Evolutionary conservation across 2,329 filamentous ascomycete genomes (phyloP), one percentile per base, ranked within the genome.

Genomic region (Acrocalymma vagum): DNA sequence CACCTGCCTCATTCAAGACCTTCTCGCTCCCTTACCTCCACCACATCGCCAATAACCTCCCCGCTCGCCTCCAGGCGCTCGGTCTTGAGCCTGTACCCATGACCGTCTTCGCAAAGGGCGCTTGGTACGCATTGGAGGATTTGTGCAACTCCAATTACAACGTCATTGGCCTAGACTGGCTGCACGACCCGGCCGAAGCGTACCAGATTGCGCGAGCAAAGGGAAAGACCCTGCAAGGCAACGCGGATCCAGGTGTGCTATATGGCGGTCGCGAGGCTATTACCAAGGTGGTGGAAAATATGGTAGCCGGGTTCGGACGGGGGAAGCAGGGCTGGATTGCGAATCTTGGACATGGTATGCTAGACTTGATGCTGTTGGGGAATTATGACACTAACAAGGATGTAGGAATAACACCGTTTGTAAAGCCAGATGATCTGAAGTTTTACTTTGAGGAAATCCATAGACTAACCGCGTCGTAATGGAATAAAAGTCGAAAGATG

Each of bases 91-190:
- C 77, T 9, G 93, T 99, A 3, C 94, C 94, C 3, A 96, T 97
- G 92, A 95, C 92, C 5, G 91, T 97, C 16, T 99, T 99, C 70
- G 91, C 94, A 23, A 99, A 99, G 77, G 94, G 94, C 9, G 93
- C 94, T 9, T 97, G 94, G 89, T 94, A 95, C 71, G 90, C 91
- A 4, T 79, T 99, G 32, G 89, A 96, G 57, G 85, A 88, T 21
- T 82, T 94, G 14, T 96, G 92, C 74, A 78, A 91, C 62, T 82
- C 92, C 11, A 92, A 91, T 26, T 99, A 97, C 76, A 83, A 97
- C 63, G 90, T 96, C 24, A 88, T 99, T 41, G 90, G 94, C 5
- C 78, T 99, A 53, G 94, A 99, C 73, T 99, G 94, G 94, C 78
- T 95, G 31, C 88, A 96, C 60, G 90, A 94, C 60, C 88, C 94